A percentile compares a stretch with the other conserved stretches of the same genome.
These are phyloP conservation scores for Parietichytrium sp. DNA, from an alignment of 108 stramenopile species.

Conservation along the genomic window DNA sequence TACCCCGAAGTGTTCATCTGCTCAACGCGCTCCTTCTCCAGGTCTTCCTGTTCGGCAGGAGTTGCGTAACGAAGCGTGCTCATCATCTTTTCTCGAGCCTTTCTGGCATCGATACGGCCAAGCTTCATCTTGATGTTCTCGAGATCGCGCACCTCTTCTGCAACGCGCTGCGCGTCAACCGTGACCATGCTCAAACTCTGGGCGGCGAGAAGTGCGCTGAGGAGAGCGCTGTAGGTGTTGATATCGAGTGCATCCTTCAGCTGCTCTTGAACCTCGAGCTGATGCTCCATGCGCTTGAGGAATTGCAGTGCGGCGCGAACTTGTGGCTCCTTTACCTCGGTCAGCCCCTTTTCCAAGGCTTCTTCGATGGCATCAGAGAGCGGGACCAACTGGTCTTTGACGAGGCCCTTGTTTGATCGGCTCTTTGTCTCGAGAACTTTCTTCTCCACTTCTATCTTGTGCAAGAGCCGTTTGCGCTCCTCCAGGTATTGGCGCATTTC, in stretches of 20 bases:
- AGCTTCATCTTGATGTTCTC: neutral
- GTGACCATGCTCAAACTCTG: constrained; percentile 17
- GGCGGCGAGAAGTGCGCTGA: constrained; percentile 13
- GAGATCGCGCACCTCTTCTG: constrained; percentile 21
- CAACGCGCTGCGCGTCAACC: neutral
- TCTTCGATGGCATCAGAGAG: constrained; percentile 26
- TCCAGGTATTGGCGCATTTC: neutral
- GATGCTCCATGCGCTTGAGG: constrained; percentile 20
- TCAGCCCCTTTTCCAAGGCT: neutral
- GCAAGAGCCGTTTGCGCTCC: constrained; percentile 12
- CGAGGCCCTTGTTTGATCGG: neutral
- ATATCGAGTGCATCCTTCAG: neutral
- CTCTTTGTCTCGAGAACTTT: neutral
- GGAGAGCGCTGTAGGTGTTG: neutral
- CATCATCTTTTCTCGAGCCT: neutral
- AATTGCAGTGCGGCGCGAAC: neutral
- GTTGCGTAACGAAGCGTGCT: neutral
- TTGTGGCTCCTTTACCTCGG: constrained; percentile 9
- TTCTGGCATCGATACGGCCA: constrained; percentile 10
- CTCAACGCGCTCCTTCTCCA: constrained; percentile 6
- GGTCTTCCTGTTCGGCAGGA: constrained; percentile 10
- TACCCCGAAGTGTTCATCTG: constrained; percentile 4
- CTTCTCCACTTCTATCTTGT: neutral
- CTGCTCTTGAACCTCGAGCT: constrained; percentile 27
- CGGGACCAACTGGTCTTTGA: neutral